Evolutionary conservation across 805 yeast genomes (phyloP).

Genomic region (Blastobotrys americana): DNA sequence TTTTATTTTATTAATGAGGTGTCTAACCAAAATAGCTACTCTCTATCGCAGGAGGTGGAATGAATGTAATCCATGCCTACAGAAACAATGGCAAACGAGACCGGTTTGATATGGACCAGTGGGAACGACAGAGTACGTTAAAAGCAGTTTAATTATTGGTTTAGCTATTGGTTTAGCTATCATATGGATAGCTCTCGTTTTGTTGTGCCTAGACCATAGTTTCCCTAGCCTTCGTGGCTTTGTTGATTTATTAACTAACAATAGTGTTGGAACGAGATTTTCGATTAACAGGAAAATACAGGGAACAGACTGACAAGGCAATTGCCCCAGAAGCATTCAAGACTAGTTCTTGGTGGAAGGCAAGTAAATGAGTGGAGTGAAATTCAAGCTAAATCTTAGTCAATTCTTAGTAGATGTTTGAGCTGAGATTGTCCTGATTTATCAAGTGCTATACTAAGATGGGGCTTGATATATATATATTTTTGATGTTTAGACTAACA

Average conservation of each 20-base stretch:
- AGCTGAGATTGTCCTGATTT: too few relatives aligned
- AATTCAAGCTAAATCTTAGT: too few relatives aligned
- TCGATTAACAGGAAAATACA: constrained; percentile 63
- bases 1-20: neutral
- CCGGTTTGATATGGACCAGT: constrained; percentile 46
- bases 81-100: constrained; percentile 48
- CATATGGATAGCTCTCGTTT: constrained; percentile 10
- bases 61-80: constrained; percentile 36
- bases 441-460: too few relatives aligned
- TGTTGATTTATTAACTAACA: too few relatives aligned
- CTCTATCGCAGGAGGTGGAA: constrained; percentile 49
- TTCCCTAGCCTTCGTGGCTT: too few relatives aligned
- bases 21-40: constrained; percentile 34
- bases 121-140: constrained; percentile 41
- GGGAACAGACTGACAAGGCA: constrained; percentile 62
- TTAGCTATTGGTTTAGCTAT: constrained; percentile 6
- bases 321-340: constrained; percentile 73
- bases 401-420: too few relatives aligned
- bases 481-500: too few relatives aligned
- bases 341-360: constrained; percentile 49
- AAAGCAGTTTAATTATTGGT: constrained; percentile 10
- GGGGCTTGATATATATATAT: too few relatives aligned
- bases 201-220: too few relatives aligned
- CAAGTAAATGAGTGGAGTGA: too few relatives aligned
- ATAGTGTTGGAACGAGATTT: constrained; percentile 62